These are phyloP conservation scores for Kockiozyma suomiensis DNA, from an alignment of 805 yeast genomes.

Conservation along the genomic window DNA sequence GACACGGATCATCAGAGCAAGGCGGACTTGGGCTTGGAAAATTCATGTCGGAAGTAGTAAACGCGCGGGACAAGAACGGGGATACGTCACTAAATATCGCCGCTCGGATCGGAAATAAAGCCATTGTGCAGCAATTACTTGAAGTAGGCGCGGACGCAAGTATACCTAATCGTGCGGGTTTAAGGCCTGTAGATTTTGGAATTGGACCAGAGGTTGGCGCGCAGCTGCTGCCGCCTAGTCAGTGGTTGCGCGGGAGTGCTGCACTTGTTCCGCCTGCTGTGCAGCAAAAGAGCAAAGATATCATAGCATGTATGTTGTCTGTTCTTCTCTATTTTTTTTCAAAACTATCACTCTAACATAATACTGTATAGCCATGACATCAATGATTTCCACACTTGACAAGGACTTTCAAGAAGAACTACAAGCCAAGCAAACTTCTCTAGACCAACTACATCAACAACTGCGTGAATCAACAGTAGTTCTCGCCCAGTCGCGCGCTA, in stretches of 20 bases:
- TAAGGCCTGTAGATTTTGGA: slow-evolving; percentile 86
- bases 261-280: slow-evolving; percentile 28
- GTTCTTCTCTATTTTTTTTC: background rate
- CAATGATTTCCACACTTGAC: slow-evolving; percentile 56
- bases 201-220: slow-evolving; percentile 45
- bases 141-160: slow-evolving; percentile 86
- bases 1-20: slow-evolving; percentile 48
- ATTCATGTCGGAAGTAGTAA: slow-evolving; percentile 71
- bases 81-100: slow-evolving; percentile 94
- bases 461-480: slow-evolving; percentile 59
- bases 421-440: slow-evolving; percentile 53
- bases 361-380: slow-evolving; percentile 48
- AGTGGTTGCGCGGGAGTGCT: slow-evolving; percentile 1
- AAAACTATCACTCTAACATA: too few species aligned
- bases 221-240: background rate
- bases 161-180: slow-evolving; percentile 80
- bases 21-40: slow-evolving; percentile 51
- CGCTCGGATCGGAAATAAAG: slow-evolving; percentile 81
- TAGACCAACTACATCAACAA: slow-evolving; percentile 57
- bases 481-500: slow-evolving; percentile 53
- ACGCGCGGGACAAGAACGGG: slow-evolving; percentile 89
- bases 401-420: slow-evolving; percentile 63
- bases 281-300: slow-evolving; percentile 45
- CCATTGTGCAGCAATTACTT: slow-evolving; percentile 75
- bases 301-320: slow-evolving; percentile 43